A percentile compares a stretch with the other conserved stretches of the same genome.
phyloP scores from a whole-genome alignment of 352 stramenopile genomes.

The Elongisporangium prolatum region DNA sequence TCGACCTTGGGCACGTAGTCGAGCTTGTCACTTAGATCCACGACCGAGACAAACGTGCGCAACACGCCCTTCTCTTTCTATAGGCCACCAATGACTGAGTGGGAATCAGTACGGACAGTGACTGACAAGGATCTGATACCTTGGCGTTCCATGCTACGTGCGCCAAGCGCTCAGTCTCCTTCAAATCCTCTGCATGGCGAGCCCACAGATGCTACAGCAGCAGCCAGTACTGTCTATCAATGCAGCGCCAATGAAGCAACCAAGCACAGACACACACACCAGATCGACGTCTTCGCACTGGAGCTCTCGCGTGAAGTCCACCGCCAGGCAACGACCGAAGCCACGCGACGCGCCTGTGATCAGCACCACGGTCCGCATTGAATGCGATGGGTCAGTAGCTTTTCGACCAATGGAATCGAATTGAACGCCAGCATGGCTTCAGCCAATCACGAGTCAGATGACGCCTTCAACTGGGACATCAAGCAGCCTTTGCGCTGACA shows the following conservation, averaged over 20 bases:
- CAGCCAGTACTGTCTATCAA: slow-evolving; percentile 1
- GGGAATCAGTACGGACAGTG: neutral
- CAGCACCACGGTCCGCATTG: slow-evolving; percentile 42
- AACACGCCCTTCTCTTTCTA: slow-evolving; percentile 15
- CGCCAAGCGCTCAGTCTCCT: slow-evolving; percentile 46
- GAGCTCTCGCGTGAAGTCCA: slow-evolving; percentile 58
- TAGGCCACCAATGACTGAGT: neutral
- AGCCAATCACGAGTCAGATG: neutral
- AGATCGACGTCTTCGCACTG: slow-evolving; percentile 34
- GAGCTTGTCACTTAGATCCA: slow-evolving; percentile 38
- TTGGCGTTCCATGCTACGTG: slow-evolving; percentile 22
- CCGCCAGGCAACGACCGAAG: slow-evolving; percentile 69
- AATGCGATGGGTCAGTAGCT: neutral
- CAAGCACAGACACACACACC: slow-evolving; percentile 18
- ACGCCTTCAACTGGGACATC: neutral
- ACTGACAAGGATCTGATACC: neutral
- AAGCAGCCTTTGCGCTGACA: neutral
- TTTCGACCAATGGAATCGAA: neutral
- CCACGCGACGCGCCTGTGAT: slow-evolving; percentile 83
- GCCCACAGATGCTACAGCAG: slow-evolving; percentile 48
- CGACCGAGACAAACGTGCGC: slow-evolving; percentile 23
- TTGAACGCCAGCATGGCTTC: neutral
- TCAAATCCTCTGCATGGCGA: slow-evolving; percentile 39
- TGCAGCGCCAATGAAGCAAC: neutral
- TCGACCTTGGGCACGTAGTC: slow-evolving; percentile 57